These are phyloP conservation scores for Didymella pinodella DNA, from an alignment of 2,329 filamentous ascomycete genomes.

Conservation along the genomic window DNA sequence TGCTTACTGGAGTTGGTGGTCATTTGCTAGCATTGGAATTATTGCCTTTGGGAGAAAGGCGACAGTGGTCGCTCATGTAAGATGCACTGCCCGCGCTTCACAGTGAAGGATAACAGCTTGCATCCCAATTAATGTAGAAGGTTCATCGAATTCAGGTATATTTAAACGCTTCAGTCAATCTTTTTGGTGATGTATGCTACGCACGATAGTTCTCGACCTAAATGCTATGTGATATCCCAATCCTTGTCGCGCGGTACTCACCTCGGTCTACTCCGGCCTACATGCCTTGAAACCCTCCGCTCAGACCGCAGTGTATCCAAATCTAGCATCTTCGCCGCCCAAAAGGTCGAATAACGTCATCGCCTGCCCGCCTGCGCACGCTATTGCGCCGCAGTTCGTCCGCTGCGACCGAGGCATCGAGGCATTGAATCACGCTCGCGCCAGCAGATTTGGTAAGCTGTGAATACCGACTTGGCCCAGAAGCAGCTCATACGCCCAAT, in stretches of 20 bases:
- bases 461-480: slow-evolving; percentile 15
- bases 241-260: slow-evolving; percentile 2
- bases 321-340: slow-evolving; percentile 11
- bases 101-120: neutral
- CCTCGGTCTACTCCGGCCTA: slow-evolving; percentile 16
- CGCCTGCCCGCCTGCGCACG: slow-evolving; percentile 1
- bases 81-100: neutral
- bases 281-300: neutral
- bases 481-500: slow-evolving; percentile 12
- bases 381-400: slow-evolving; percentile 16
- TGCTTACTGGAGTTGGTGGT: slow-evolving; percentile 24
- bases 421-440: slow-evolving; percentile 10
- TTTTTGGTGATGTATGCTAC: neutral
- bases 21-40: slow-evolving; percentile 21
- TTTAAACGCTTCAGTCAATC: neutral
- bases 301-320: slow-evolving; percentile 7
- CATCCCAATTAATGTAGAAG: neutral
- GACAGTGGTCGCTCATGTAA: slow-evolving; percentile 7
- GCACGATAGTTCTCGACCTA: neutral
- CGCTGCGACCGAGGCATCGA: slow-evolving; percentile 12
- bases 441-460: slow-evolving; percentile 16
- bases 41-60: neutral
- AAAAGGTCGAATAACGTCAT: slow-evolving; percentile 19
- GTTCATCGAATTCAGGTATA: neutral
- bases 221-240: slow-evolving; percentile 13